These are phyloP conservation scores for Bauhinia variegata DNA, from an alignment of 306 rosid genomes.

Conservation along the genomic window DNA sequence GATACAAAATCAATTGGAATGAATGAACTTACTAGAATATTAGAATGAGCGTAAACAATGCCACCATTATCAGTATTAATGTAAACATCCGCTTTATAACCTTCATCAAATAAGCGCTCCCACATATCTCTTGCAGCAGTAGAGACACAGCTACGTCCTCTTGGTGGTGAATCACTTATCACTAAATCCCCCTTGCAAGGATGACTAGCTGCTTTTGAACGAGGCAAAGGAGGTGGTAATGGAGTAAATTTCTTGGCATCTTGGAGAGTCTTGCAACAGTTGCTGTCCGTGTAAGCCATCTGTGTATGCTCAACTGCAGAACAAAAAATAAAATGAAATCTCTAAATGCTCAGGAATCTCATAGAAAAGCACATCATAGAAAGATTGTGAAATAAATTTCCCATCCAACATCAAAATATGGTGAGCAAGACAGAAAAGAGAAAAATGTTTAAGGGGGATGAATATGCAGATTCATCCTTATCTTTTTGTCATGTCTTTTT, in stretches of 20 bases:
- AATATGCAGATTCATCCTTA: background rate
- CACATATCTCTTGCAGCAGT: conserved; percentile 59
- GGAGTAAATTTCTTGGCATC: conserved; percentile 43
- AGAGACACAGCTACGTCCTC: conserved; percentile 49
- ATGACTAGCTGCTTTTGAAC: conserved; percentile 31
- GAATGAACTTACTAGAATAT: conserved; percentile 70
- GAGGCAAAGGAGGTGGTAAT: conserved; percentile 60
- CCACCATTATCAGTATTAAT: conserved; percentile 67
- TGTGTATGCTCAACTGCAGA: conserved; percentile 39
- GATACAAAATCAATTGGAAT: conserved; percentile 17
- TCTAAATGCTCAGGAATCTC: background rate
- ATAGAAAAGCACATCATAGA: background rate
- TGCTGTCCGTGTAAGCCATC: conserved; percentile 43
- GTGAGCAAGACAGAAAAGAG: background rate
- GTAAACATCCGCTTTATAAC: conserved; percentile 77
- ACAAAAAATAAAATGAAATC: conserved; percentile 21
- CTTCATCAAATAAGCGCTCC: conserved; percentile 73
- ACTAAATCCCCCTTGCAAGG: conserved; percentile 16
- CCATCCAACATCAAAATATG: background rate
- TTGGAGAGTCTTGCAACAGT: conserved; percentile 21
- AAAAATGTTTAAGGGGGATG: background rate
- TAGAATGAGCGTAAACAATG: conserved; percentile 73
- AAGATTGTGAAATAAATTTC: background rate
- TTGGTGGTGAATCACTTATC: conserved; percentile 32
- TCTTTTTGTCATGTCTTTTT: conserved; percentile 13